Evolutionary conservation across 371 early-diverging fungal genomes (phyloP), one percentile per base, ranked within the genome.

Genomic region (Fennellomyces sp.): DNA sequence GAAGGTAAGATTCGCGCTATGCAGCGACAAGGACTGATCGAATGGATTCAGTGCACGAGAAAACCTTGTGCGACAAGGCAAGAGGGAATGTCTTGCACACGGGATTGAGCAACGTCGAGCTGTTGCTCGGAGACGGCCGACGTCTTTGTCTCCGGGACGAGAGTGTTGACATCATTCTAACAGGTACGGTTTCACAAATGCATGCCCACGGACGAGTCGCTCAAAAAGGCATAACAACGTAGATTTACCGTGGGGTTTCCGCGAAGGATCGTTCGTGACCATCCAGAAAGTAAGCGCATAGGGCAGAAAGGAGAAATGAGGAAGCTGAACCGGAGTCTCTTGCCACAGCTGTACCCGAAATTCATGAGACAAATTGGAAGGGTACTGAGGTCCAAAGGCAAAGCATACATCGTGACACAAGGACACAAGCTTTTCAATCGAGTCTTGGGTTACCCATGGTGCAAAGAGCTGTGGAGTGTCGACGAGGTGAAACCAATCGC

Each of bases 161-260:
- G 15, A 61, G 52, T 10, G 59, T 80, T 25, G 80, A 80, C 57
- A 61, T 59, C 2, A 65, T 80, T 47, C 35, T 80, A n/a, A 70
- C 76, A 47, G 80, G 80, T 69, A 67, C 17, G 53, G 36, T 25
- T 38, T 12, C 13, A 50, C n/a, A 2, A 27, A 35, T 23, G n/a
- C 23, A 25, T 11, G 27, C 5, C 11, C 13, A 56, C 28, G 11
- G 8, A 42, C 25, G 3, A 45, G 7, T 29, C 2, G 23, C 35
- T 64, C 8, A 36, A 53, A n/a, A 12, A 12, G 11, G 12, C 3
- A 5, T 28, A 42, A 35, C 25, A 11, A 29, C 39, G 30, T 59
- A 76, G 80, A 80, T 50, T 76, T 74, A 72, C 80, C 80, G 23
- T 80, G 80, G 80, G 80, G 80, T 27, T 21, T 72, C 13, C 66